phyloP scores from a whole-genome alignment of 192 early-diverging fungal genomes.

The Piromyces finnis region DNA sequence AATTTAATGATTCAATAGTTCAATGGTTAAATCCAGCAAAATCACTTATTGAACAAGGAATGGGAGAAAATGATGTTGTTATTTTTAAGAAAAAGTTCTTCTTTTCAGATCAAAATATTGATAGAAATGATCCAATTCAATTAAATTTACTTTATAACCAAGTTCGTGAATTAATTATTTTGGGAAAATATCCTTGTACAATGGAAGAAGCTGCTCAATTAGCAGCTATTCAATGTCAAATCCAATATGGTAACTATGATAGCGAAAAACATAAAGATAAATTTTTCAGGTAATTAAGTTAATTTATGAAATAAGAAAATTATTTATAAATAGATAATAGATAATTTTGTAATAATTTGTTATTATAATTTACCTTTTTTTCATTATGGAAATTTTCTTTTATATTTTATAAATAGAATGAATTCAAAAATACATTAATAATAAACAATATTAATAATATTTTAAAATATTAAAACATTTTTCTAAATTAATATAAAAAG shows the following conservation, averaged over 20 bases:
- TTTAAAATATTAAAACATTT: too few species aligned
- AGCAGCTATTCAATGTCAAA: slow-evolving; percentile 28
- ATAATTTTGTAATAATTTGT: too few species aligned
- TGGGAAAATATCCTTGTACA: slow-evolving; percentile 29
- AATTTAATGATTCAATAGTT: too few species aligned
- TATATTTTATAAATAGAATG: too few species aligned
- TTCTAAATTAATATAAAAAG: too few species aligned
- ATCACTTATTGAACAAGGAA: slow-evolving; percentile 20
- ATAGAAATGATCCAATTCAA: slow-evolving; percentile 37
- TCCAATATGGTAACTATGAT: slow-evolving; percentile 34
- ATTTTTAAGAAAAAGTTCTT: slow-evolving; percentile 46
- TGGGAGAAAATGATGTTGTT: slow-evolving; percentile 18
- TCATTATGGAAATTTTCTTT: too few species aligned
- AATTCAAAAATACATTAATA: too few species aligned
- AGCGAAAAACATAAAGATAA: slow-evolving; percentile 25
- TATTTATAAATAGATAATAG: too few species aligned
- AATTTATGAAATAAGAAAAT: too few species aligned
- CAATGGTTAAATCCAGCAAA: slow-evolving; percentile 31
- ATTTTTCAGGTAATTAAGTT: slow-evolving; percentile 21
- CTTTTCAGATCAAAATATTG: slow-evolving; percentile 33
- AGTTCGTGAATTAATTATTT: slow-evolving; percentile 23
- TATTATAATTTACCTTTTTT: too few species aligned
- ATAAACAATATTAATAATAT: background rate
- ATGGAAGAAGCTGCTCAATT: slow-evolving; percentile 32
- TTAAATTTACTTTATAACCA: slow-evolving; percentile 34